Conservation (phyloP, 495 filamentous ascomycete species). For the Annulohypoxylon nitens region DNA sequence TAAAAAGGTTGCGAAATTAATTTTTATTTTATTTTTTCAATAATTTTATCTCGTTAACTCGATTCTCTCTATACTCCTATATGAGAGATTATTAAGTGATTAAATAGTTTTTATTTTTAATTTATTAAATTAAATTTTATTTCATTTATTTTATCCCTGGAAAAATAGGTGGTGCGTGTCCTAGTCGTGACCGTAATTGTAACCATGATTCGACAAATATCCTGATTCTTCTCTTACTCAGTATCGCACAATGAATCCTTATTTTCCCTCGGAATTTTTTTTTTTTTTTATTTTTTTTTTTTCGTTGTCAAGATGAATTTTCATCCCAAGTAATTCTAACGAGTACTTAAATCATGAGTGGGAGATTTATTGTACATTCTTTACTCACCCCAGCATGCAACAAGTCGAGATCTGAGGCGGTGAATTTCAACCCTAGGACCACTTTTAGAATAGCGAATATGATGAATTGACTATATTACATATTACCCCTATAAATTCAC, state of each 20-base stretch:
- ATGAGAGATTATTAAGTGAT: slow-evolving; percentile 3
- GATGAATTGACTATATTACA: background rate
- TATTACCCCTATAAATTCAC: background rate
- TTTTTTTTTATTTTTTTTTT: background rate
- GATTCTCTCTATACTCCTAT: background rate
- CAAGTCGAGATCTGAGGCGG: background rate
- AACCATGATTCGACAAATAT: background rate
- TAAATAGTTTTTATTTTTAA: slow-evolving; percentile 15
- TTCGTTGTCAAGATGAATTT: background rate
- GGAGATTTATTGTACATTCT: background rate
- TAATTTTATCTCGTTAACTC: slow-evolving; percentile 8
- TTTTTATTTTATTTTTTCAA: slow-evolving; percentile 37
- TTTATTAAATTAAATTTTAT: slow-evolving; percentile 19
- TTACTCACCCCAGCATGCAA: background rate
- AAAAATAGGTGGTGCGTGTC: background rate
- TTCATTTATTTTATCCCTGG: slow-evolving; percentile 18
- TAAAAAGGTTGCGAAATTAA: slow-evolving; percentile 28
- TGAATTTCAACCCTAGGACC: background rate
- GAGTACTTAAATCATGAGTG: background rate
- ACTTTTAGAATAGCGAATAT: background rate
- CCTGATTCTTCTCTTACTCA: background rate
- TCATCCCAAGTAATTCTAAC: background rate
- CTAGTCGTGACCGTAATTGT: background rate
- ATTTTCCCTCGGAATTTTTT: background rate
- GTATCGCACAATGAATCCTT: background rate